These are phyloP conservation scores for Exophiala bonariae DNA, from an alignment of 2,329 filamentous ascomycete species.

Conservation along the genomic window DNA sequence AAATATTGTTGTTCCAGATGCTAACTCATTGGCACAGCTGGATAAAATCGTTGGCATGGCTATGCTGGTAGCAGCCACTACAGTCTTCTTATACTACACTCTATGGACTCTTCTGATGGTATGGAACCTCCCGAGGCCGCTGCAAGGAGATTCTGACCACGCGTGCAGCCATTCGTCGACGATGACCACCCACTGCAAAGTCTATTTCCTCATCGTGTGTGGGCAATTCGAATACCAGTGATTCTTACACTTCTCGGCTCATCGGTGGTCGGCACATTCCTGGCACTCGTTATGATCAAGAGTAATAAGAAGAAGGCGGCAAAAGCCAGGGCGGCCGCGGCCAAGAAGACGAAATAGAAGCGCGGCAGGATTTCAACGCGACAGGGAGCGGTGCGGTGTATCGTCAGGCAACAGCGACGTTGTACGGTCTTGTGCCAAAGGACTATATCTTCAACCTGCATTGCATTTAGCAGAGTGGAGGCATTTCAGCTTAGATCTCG, in stretches of 20 bases:
- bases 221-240: constrained; percentile 97
- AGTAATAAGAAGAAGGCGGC: constrained; percentile 97
- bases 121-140: constrained; percentile 28
- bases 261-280: constrained; percentile 92
- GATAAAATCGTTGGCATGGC: constrained; percentile 79
- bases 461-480: too few species aligned
- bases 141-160: constrained; percentile 3
- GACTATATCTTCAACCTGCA: too few species aligned
- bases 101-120: constrained; percentile 98
- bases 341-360: constrained; percentile 60
- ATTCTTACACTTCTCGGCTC: constrained; percentile 90
- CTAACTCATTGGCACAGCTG: constrained; percentile 59
- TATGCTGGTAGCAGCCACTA: constrained; percentile 73
- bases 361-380: too few species aligned
- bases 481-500: too few species aligned
- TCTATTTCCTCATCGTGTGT: constrained; percentile 94
- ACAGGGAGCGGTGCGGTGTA: background rate
- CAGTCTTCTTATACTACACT: constrained; percentile 87
- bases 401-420: constrained; percentile 1
- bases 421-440: background rate
- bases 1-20: too few species aligned
- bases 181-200: constrained; percentile 88
- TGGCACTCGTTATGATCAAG: constrained; percentile 96
- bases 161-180: constrained; percentile 87
- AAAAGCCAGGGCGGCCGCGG: constrained; percentile 77